phyloP scores from a whole-genome alignment of 208 protist genomes.

The Wallacemonas sp. region DNA sequence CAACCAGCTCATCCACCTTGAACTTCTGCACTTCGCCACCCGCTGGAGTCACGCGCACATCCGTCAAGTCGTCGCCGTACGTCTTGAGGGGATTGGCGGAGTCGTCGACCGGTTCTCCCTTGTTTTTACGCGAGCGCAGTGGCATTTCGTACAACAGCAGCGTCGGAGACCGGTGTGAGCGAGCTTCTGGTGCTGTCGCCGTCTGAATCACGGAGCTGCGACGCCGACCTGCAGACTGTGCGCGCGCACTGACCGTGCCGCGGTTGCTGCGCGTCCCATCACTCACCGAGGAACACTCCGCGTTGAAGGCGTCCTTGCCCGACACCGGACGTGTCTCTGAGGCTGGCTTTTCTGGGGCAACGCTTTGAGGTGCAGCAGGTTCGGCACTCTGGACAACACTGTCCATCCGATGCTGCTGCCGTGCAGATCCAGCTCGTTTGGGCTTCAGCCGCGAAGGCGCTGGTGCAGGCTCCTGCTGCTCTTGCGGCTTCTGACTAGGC shows the following conservation, averaged over 20 bases:
- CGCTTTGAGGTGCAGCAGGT: neutral
- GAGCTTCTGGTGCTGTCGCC: neutral
- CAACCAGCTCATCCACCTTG: slow-evolving; percentile 33
- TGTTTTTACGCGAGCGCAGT: slow-evolving; percentile 24
- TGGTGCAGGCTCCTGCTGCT: neutral
- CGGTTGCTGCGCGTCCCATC: slow-evolving; percentile 6
- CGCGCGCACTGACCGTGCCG: slow-evolving; percentile 5
- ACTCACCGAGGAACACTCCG: neutral
- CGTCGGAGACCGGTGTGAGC: slow-evolving; percentile 9
- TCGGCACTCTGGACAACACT: neutral
- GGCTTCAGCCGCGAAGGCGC: neutral
- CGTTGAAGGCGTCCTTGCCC: neutral
- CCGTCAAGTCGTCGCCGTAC: slow-evolving; percentile 13
- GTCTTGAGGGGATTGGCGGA: slow-evolving; percentile 22
- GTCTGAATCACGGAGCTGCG: neutral
- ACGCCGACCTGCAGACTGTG: slow-evolving; percentile 1
- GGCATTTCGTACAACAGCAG: slow-evolving; percentile 46
- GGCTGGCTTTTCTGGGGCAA: neutral
- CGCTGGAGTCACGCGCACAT: slow-evolving; percentile 5
- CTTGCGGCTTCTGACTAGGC: too few relatives aligned
- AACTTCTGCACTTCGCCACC: slow-evolving; percentile 12
- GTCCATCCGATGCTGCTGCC: slow-evolving; percentile 5
- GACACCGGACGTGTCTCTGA: neutral
- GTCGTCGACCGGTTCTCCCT: slow-evolving; percentile 20
- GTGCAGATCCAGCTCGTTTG: neutral